These are phyloP conservation scores for Nicotiana paniculata DNA, from an alignment of 257 asterid species.

Conservation along the genomic window DNA sequence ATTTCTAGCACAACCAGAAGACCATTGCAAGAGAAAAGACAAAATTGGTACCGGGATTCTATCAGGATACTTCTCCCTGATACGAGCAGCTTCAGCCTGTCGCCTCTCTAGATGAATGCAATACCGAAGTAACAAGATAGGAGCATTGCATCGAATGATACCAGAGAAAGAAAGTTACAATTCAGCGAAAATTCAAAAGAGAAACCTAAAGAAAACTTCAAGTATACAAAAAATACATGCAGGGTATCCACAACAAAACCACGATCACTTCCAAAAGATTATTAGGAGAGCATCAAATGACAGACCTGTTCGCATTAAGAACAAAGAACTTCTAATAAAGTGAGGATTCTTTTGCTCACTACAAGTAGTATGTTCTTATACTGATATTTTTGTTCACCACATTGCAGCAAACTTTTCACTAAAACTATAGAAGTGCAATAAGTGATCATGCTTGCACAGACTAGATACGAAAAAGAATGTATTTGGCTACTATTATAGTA, in stretches of 20 bases:
- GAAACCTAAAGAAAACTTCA: not conserved
- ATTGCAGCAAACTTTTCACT: not conserved
- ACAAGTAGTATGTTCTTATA: not conserved
- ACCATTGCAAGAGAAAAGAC: not conserved
- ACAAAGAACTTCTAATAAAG: not conserved
- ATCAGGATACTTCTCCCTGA: constrained; percentile 96
- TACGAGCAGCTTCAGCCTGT: constrained; percentile 92
- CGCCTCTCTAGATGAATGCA: constrained; percentile 59
- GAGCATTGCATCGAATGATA: not conserved
- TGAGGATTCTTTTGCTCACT: not conserved
- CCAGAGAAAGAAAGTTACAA: not conserved
- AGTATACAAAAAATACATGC: not conserved
- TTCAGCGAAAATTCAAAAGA: not conserved
- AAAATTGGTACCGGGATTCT: constrained; percentile 69
- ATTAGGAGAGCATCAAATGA: not conserved
- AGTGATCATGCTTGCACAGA: not conserved
- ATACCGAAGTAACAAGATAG: not conserved
- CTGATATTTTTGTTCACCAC: not conserved
- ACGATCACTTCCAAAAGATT: not conserved
- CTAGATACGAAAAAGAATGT: not conserved
- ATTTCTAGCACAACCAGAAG: not conserved
- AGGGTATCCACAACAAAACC: not conserved
- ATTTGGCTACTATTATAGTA: not conserved
- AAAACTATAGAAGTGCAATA: not conserved
- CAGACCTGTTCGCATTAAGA: not conserved